Conservation (phyloP, 202 grass and related monocot species). For the Bolboschoenoplectus hybrid region DNA sequence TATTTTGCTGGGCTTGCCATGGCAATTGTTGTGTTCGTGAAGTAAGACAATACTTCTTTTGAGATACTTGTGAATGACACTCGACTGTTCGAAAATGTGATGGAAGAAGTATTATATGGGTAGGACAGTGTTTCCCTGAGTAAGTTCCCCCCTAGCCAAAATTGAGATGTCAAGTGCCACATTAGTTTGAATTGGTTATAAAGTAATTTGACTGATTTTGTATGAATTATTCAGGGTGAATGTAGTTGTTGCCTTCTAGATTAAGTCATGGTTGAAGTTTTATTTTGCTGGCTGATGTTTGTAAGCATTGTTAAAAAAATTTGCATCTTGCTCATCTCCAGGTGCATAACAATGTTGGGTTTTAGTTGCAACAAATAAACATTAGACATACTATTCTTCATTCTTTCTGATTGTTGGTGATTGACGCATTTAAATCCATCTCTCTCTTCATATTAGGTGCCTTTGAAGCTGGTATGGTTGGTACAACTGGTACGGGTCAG, state of each 20-base stretch:
- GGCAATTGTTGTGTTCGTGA: background rate
- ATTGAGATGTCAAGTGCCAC: background rate
- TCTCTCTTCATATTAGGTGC: constrained; percentile 38
- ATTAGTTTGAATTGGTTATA: background rate
- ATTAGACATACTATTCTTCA: background rate
- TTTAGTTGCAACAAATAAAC: background rate
- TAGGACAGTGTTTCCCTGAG: background rate
- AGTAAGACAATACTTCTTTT: background rate
- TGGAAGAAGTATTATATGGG: background rate
- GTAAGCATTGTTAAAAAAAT: background rate
- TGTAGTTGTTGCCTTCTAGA: constrained; percentile 10
- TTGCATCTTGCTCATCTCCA: background rate
- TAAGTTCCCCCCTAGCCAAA: background rate
- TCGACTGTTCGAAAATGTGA: background rate
- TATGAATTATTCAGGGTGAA: background rate
- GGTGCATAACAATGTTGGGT: background rate
- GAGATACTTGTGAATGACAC: background rate
- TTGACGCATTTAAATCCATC: constrained; percentile 15
- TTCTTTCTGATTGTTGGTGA: background rate
- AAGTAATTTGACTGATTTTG: background rate
- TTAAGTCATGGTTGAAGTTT: background rate
- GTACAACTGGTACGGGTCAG: constrained; percentile 55
- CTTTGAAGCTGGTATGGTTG: constrained; percentile 90
- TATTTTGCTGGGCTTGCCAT: background rate
- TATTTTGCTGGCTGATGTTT: background rate